Conservation (phyloP, 805 yeast genomes). For the Wickerhamomyces alni region DNA sequence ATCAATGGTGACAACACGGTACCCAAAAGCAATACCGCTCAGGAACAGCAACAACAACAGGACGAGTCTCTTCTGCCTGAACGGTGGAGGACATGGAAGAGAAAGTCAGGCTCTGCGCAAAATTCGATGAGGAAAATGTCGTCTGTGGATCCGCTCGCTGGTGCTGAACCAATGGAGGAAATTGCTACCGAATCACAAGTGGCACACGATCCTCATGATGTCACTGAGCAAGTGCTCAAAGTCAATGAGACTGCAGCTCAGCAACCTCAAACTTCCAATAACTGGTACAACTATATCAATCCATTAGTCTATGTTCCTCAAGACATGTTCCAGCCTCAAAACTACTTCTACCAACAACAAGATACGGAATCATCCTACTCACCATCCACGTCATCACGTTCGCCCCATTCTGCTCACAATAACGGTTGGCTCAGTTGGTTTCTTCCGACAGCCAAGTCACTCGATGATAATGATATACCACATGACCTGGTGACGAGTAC, state of each 20-base stretch:
- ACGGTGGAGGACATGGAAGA: slow-evolving; percentile 21
- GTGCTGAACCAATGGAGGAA: no score
- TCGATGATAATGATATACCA: slow-evolving; percentile 5
- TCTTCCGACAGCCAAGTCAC: slow-evolving; percentile 1
- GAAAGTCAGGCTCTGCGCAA: slow-evolving; percentile 18
- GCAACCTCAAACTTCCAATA: no score
- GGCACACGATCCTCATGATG: no score
- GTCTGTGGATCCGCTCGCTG: slow-evolving; percentile 13
- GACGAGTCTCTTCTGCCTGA: slow-evolving; percentile 5
- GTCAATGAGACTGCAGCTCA: no score
- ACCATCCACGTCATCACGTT: background rate
- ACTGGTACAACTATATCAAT: slow-evolving; percentile 5
- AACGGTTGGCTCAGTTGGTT: slow-evolving; percentile 17
- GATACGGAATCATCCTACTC: slow-evolving; percentile 1
- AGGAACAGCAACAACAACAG: background rate
- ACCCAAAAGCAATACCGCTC: no score
- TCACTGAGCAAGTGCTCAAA: no score
- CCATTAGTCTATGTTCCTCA: slow-evolving; percentile 4
- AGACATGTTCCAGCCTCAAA: background rate
- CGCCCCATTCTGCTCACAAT: background rate
- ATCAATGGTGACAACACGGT: no score
- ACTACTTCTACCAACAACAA: background rate
- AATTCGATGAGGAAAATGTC: slow-evolving; percentile 10
- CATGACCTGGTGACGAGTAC: slow-evolving; percentile 10
- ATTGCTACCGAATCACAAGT: no score